Conservation (phyloP, 495 filamentous ascomycete species). For the Penicillium macrosclerotiorum region DNA sequence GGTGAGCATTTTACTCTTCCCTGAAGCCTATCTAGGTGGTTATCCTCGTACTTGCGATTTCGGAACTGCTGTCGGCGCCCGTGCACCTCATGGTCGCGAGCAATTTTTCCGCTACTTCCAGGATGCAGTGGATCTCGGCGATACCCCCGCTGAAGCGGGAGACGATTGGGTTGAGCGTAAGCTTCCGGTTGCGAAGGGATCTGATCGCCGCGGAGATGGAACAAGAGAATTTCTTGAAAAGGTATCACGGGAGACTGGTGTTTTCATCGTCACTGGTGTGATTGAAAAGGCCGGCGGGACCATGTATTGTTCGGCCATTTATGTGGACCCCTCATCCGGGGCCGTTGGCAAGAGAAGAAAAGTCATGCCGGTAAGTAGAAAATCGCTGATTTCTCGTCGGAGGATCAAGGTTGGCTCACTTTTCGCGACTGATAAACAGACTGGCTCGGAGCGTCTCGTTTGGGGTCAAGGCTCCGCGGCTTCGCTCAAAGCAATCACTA, state of each 20-base stretch:
- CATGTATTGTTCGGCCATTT: slow-evolving; percentile 81
- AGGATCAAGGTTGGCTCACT: too few species aligned
- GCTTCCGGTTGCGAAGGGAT: slow-evolving; percentile 50
- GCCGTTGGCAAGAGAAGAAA: slow-evolving; percentile 85
- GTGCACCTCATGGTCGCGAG: slow-evolving; percentile 68
- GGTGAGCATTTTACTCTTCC: slow-evolving; percentile 80
- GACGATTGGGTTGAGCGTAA: slow-evolving; percentile 67
- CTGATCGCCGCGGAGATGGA: slow-evolving; percentile 69
- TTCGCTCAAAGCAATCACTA: slow-evolving; percentile 77
- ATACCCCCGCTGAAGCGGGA: slow-evolving; percentile 73
- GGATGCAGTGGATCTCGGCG: slow-evolving; percentile 77
- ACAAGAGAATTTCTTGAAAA: slow-evolving; percentile 77
- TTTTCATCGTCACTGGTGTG: slow-evolving; percentile 76
- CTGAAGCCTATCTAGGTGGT: slow-evolving; percentile 90
- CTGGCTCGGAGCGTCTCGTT: slow-evolving; percentile 65
- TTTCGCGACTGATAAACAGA: slow-evolving; percentile 43
- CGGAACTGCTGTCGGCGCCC: slow-evolving; percentile 68
- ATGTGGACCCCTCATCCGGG: slow-evolving; percentile 72
- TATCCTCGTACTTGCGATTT: slow-evolving; percentile 86
- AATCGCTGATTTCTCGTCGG: too few species aligned
- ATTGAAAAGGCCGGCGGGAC: slow-evolving; percentile 80
- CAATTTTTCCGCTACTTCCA: slow-evolving; percentile 84
- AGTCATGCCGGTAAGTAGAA: slow-evolving; percentile 82
- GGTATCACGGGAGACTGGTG: slow-evolving; percentile 68
- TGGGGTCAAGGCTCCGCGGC: slow-evolving; percentile 87